These are phyloP conservation scores for Neofusicoccum ribis DNA, from an alignment of 2,329 filamentous ascomycete species.

Conservation along the genomic window DNA sequence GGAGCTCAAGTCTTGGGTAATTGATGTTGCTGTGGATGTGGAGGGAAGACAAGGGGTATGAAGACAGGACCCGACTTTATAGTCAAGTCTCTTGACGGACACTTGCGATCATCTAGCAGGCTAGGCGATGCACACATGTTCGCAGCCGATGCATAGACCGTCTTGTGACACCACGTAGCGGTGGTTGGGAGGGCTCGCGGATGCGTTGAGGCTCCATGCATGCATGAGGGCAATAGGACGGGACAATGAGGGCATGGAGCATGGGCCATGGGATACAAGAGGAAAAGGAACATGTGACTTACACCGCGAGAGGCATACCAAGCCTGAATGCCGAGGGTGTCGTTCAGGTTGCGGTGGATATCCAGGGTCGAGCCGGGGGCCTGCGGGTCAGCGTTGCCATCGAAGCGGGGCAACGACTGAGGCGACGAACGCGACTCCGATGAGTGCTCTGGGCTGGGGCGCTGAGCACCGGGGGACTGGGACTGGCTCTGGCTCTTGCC, in stretches of 20 bases:
- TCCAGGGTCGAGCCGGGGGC: neutral
- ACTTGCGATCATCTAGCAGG: neutral
- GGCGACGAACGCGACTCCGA: constrained; percentile 25
- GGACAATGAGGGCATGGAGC: neutral
- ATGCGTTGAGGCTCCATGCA: neutral
- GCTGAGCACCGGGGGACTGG: constrained; percentile 14
- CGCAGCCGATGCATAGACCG: neutral
- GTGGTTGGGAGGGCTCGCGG: too few species aligned
- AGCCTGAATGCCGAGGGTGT: constrained; percentile 35
- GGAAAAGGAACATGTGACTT: constrained; percentile 21
- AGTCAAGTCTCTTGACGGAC: neutral
- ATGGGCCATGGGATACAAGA: neutral
- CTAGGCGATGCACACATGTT: neutral
- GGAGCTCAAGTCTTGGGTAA: neutral
- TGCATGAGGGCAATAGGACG: neutral
- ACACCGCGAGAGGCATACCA: constrained; percentile 40
- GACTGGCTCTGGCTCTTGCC: neutral
- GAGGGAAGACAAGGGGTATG: neutral
- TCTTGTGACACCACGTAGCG: neutral
- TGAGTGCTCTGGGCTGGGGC: constrained; percentile 6
- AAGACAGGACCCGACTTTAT: neutral
- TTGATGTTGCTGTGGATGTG: neutral
- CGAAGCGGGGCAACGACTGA: constrained; percentile 33
- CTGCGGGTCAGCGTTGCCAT: constrained; percentile 37
- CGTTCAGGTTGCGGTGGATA: constrained; percentile 37